Base-by-base conservation (phyloP, 1,139 yeast genomes). In the Sugiyamaella xylanicola region DNA sequence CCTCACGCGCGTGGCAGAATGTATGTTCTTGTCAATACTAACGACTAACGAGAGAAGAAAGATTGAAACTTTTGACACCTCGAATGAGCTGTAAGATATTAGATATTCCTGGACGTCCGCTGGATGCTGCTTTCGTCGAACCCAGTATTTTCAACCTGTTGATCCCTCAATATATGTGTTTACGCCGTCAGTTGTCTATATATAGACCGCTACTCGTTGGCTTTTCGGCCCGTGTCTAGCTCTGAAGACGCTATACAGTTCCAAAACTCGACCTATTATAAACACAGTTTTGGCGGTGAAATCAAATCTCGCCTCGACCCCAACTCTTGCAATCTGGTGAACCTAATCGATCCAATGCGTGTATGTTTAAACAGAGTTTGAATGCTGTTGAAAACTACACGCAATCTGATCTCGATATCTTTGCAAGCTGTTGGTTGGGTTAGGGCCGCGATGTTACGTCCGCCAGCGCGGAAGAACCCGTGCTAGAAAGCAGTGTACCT, bases 281-380 rank as follows among this genome's bases (percentile, higher is more conserved):
- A 5, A 25, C 29, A 25, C 29, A 9, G 29, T 25, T n/a, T 37
- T n/a, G 41, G 41, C 19, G 13, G 41, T 7, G 17, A 13, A 21
- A 40, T 40, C 41, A 13, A 21, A 40, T 40, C 41, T 15, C 16
- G 19, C 11, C 13, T 13, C 40, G 13, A n/a, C 40, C 15, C 40
- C n/a, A 15, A 36, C 13, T 36, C n/a, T 36, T 36, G 17, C 40
- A 36, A 15, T 36, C 17, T 32, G 37, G 37, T 32, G 37, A 32
- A 32, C 37, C 37, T 32, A 32, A 32, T 32, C 37, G 37, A 32
- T 32, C 37, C 37, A 32, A 32, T 32, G 37, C 37, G 37, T 25
- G 29, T 32, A 13, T 15, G 37, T 32, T 13, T 32, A 32, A 32
- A 32, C 15, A n/a, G 29, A 25, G 29, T 25, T 25, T 25, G 29